These are phyloP conservation scores for Ustilago shanxiensis DNA, from an alignment of 1,284 basidiomycete species.

Conservation along the genomic window DNA sequence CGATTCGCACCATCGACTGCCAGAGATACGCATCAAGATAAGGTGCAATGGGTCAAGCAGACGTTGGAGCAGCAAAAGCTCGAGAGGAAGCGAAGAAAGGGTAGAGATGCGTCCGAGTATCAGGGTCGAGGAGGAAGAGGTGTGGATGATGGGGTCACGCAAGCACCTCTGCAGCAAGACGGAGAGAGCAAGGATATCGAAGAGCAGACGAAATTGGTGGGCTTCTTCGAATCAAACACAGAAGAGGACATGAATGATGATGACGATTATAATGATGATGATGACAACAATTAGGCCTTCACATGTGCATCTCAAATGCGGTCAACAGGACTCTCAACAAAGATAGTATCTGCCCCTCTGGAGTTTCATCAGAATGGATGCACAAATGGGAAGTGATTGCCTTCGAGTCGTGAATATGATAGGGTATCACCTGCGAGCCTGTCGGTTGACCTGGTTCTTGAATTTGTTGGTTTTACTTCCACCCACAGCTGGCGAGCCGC, in stretches of 20 bases:
- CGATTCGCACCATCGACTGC: conserved; percentile 1
- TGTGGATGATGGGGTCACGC: conserved; percentile 38
- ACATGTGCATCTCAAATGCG: not conserved
- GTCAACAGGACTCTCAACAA: too few species aligned
- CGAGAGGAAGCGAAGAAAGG: conserved; percentile 70
- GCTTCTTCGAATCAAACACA: conserved; percentile 31
- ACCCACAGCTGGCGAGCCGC: not conserved
- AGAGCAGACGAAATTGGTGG: conserved; percentile 10
- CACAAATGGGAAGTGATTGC: not conserved
- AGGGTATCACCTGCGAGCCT: conserved; percentile 16
- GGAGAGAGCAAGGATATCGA: not conserved
- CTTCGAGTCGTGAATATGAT: not conserved
- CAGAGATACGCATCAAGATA: conserved; percentile 15
- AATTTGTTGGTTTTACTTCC: conserved; percentile 33
- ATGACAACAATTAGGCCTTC: not conserved
- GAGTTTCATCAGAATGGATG: not conserved
- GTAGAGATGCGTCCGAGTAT: conserved; percentile 54
- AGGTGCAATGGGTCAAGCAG: conserved; percentile 73
- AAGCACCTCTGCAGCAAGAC: not conserved
- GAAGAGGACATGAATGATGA: conserved; percentile 10
- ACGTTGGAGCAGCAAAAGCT: conserved; percentile 76
- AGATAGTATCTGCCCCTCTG: too few species aligned
- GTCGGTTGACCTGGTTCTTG: conserved; percentile 43
- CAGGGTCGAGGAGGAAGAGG: conserved; percentile 56
- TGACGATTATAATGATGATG: conserved; percentile 12